Percentiles rank a stretch among this genome's conserved stretches.
Conservation (phyloP, 179 eudicot species). For the Silene noctiflora region DNA sequence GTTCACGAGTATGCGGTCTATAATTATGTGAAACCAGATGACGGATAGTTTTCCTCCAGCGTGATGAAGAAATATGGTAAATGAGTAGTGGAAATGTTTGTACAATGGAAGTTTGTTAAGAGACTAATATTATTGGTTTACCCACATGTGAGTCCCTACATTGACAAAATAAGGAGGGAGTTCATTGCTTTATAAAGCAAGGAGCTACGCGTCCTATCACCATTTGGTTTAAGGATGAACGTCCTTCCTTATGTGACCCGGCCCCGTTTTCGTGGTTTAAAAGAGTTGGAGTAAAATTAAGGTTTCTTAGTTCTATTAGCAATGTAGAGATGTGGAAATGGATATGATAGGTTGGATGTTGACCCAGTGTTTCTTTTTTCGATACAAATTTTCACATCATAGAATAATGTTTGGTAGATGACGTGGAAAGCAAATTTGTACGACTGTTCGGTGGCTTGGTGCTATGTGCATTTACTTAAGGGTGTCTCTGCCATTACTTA, state of each 20-base stretch:
- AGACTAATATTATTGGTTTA: no score
- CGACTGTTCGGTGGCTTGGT: neutral
- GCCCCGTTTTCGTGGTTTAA: no score
- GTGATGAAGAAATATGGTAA: neutral
- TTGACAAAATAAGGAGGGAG: no score
- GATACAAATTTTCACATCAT: neutral
- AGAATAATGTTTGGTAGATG: neutral
- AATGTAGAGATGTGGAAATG: neutral
- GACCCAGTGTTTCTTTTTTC: neutral
- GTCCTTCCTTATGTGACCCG: no score
- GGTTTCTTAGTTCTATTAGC: neutral
- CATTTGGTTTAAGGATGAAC: no score
- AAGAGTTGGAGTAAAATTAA: neutral
- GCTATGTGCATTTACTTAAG: neutral
- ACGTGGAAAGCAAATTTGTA: neutral
- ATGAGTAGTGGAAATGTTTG: neutral
- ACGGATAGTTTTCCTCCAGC: neutral
- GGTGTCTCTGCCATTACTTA: no score
- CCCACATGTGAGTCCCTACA: no score
- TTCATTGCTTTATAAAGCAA: no score
- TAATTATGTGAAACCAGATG: neutral
- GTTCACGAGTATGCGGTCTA: neutral
- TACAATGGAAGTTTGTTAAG: neutral
- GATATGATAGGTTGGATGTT: neutral
- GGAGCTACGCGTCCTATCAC: no score